A percentile compares a stretch with the other conserved stretches of the same genome.
Evolutionary conservation across 805 yeast species (phyloP).

Genomic region (Yarrowia hollandica): DNA sequence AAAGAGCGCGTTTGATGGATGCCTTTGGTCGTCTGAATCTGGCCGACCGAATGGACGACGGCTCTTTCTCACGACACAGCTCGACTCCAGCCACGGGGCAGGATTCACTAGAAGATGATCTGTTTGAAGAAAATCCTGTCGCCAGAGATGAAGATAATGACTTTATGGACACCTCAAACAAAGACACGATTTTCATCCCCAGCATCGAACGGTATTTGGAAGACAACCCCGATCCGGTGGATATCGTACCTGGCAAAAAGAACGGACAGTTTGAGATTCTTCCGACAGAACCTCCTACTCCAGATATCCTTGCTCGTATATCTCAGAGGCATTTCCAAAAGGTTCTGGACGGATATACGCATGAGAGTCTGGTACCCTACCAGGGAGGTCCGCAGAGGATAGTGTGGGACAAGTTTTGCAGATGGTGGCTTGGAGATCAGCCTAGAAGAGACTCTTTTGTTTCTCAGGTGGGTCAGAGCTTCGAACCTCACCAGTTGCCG

Average conservation of each 20-base stretch:
- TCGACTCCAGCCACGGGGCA: neutral
- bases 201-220: slow-evolving; percentile 35
- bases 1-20: neutral
- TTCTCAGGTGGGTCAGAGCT: no score
- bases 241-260: neutral
- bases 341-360: slow-evolving; percentile 17
- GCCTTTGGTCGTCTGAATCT: slow-evolving; percentile 20
- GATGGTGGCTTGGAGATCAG: slow-evolving; percentile 13
- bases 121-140: neutral
- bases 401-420: slow-evolving; percentile 16
- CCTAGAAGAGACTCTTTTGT: neutral
- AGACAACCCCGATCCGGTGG: slow-evolving; percentile 30
- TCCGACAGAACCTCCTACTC: slow-evolving; percentile 11
- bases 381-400: slow-evolving; percentile 8
- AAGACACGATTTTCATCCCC: slow-evolving; percentile 35
- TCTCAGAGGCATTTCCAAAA: slow-evolving; percentile 15
- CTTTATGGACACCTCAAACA: slow-evolving; percentile 33
- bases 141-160: neutral
- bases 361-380: slow-evolving; percentile 8
- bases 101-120: slow-evolving; percentile 5
- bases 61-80: neutral
- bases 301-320: slow-evolving; percentile 16
- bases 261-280: slow-evolving; percentile 17
- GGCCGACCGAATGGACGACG: slow-evolving; percentile 11
- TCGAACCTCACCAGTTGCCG: no score